phyloP scores from a whole-genome alignment of 768 basidiomycete species.

The Exidia glandulosa region DNA sequence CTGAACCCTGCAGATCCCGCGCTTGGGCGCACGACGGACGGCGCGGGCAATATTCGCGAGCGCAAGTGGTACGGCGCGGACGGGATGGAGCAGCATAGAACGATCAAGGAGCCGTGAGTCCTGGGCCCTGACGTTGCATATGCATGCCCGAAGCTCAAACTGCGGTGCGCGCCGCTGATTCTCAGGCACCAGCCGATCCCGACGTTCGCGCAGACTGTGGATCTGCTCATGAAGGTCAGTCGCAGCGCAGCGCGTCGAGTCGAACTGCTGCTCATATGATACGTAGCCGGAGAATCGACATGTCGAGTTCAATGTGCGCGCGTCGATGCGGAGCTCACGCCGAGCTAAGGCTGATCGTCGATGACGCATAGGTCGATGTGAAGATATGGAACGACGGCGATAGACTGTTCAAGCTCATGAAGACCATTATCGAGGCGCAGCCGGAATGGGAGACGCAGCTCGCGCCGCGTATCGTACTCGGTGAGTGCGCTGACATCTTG shows the following conservation, averaged over 20 bases:
- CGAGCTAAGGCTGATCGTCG: constrained; percentile 18
- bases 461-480: constrained; percentile 71
- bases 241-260: constrained; percentile 8
- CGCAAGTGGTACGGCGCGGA: constrained; percentile 57
- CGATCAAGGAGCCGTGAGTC: constrained; percentile 51
- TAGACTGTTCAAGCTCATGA: constrained; percentile 72
- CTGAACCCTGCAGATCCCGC: background rate
- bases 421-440: constrained; percentile 50
- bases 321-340: background rate
- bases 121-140: background rate
- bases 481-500: background rate
- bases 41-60: constrained; percentile 55
- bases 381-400: constrained; percentile 89
- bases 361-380: constrained; percentile 82
- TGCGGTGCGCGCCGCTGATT: background rate
- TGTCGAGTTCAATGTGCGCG: constrained; percentile 28
- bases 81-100: constrained; percentile 72
- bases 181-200: constrained; percentile 63
- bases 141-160: background rate
- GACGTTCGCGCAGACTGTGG: constrained; percentile 77
- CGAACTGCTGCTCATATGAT: background rate
- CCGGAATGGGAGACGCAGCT: constrained; percentile 62
- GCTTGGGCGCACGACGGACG: constrained; percentile 2
- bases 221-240: constrained; percentile 61
- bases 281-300: constrained; percentile 16